A percentile compares a stretch with the other conserved stretches of the same genome.
These are phyloP conservation scores for Ammopiptanthus mongolicus DNA, from an alignment of 306 rosid genomes.

Conservation along the genomic window DNA sequence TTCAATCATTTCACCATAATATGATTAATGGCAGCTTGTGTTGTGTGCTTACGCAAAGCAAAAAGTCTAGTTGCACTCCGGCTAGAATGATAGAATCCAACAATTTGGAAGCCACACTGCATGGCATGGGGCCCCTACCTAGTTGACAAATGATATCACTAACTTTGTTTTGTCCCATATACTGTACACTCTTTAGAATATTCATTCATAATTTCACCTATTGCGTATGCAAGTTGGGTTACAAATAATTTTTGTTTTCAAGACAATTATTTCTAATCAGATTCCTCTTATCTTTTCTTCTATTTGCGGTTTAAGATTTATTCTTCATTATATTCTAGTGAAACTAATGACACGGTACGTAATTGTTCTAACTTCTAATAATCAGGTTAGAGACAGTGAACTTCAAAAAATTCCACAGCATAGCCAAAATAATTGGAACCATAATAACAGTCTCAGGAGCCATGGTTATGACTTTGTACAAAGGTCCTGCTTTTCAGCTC, in stretches of 20 bases:
- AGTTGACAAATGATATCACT: not conserved
- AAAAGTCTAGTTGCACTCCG: constrained; percentile 1
- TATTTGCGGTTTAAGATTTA: not conserved
- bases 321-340: not conserved
- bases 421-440: constrained; percentile 85
- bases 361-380: not conserved
- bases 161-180: constrained; percentile 6
- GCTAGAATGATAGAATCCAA: not conserved
- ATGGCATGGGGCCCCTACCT: constrained; percentile 21
- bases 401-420: constrained; percentile 54
- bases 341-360: not conserved
- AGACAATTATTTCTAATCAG: constrained; percentile 18
- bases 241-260: not conserved
- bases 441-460: constrained; percentile 80
- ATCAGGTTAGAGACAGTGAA: constrained; percentile 91
- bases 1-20: constrained; percentile 13
- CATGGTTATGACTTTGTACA: constrained; percentile 94
- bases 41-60: constrained; percentile 6
- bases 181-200: not conserved
- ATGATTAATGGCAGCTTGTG: not conserved
- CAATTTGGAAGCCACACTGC: not conserved
- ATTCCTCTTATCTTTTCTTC: constrained; percentile 3
- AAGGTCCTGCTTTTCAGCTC: constrained; percentile 71
- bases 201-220: not conserved
- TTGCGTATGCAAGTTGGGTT: constrained; percentile 7